Percentiles rank a stretch among this genome's conserved stretches.
Conservation (phyloP, 257 asterid genomes). For the Jaltomata sinuosa region DNA sequence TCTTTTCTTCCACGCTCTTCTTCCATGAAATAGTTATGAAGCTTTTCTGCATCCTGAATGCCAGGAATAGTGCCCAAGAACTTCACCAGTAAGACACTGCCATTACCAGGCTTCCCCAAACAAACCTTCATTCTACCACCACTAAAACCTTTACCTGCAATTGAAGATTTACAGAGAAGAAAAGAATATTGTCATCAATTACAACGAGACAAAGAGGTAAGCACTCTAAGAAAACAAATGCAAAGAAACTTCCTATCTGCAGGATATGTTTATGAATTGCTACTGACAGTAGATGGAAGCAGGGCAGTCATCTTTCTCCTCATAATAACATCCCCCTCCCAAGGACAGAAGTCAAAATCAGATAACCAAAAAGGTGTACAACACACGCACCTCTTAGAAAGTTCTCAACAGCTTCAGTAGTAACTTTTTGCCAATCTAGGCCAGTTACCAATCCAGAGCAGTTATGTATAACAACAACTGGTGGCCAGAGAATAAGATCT, state of each 20-base stretch:
- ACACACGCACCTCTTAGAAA: conserved; percentile 23
- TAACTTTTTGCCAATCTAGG: conserved; percentile 3
- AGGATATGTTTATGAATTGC: background rate
- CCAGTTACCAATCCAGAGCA: background rate
- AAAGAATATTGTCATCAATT: background rate
- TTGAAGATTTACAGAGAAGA: background rate
- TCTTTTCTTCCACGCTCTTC: conserved; percentile 18
- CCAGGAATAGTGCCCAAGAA: conserved; percentile 24
- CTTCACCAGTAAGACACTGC: conserved; percentile 20
- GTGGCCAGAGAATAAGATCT: conserved; percentile 35
- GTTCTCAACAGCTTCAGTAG: conserved; percentile 14
- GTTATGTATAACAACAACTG: conserved; percentile 17
- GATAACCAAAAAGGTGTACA: background rate
- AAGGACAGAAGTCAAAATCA: background rate
- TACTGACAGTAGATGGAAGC: background rate
- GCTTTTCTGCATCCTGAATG: conserved; percentile 24
- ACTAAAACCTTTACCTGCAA: conserved; percentile 23
- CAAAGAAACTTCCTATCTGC: background rate
- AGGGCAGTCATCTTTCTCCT: background rate
- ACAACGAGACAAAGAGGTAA: background rate
- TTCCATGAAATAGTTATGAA: conserved; percentile 18
- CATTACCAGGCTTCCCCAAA: conserved; percentile 18
- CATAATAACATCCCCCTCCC: background rate
- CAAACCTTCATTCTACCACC: conserved; percentile 19
- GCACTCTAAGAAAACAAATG: background rate